phyloP scores from a whole-genome alignment of 208 protist genomes.

The Crithidia mellificae region DNA sequence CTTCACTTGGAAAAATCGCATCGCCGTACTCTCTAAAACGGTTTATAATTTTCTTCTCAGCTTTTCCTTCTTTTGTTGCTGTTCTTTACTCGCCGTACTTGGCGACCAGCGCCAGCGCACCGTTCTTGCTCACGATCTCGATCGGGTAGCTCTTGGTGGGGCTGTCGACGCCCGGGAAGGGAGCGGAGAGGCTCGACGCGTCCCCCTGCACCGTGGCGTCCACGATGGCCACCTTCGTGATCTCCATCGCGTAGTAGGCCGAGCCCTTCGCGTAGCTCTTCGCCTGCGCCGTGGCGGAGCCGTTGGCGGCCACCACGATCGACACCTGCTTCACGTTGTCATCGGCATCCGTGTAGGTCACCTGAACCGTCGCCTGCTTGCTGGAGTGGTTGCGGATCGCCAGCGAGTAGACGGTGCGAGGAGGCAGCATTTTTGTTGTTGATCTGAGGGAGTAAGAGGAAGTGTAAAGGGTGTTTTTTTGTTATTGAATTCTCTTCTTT shows the following conservation, averaged over 20 bases:
- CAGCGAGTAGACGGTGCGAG: constrained; percentile 58
- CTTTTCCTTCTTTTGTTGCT: not conserved
- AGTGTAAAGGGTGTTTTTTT: too few species aligned
- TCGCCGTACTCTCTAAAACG: too few species aligned
- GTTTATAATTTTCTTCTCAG: too few species aligned
- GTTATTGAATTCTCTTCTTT: not conserved
- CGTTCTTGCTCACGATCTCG: constrained; percentile 30
- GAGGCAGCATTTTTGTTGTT: constrained; percentile 37
- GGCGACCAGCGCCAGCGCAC: constrained; percentile 2
- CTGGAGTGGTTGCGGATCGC: constrained; percentile 44
- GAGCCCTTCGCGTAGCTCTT: constrained; percentile 27
- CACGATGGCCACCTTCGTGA: constrained; percentile 30
- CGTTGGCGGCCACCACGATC: constrained; percentile 36
- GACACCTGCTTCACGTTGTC: not conserved
- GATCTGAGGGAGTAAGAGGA: too few species aligned
- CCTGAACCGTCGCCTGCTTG: constrained; percentile 23
- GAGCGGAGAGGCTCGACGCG: constrained; percentile 25
- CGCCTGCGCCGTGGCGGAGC: constrained; percentile 25
- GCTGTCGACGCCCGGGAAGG: constrained; percentile 37
- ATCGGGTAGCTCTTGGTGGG: constrained; percentile 43
- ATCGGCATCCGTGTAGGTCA: constrained; percentile 41
- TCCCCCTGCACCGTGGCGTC: constrained; percentile 6
- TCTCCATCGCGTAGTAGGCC: constrained; percentile 31
- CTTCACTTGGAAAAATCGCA: too few species aligned
- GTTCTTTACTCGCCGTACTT: not conserved